Conservation (phyloP, 768 basidiomycete species). For the Psilocybe subaeruginosa region DNA sequence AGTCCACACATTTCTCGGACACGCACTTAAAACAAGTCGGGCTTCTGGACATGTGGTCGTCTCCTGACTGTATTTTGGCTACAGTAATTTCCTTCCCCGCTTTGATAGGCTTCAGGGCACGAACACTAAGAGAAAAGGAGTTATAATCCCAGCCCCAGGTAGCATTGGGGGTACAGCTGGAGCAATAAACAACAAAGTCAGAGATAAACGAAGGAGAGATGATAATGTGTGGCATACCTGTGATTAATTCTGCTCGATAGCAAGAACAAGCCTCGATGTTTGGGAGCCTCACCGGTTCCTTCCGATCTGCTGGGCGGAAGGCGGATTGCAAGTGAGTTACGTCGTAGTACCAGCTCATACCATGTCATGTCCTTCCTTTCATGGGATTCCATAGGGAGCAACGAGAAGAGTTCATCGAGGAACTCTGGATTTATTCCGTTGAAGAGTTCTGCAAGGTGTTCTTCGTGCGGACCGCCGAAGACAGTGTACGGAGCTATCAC, state of each 20-base stretch:
- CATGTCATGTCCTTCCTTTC: conserved; percentile 10
- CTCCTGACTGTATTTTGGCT: neutral
- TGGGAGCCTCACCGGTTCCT: conserved; percentile 24
- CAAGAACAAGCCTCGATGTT: conserved; percentile 39
- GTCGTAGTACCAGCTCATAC: conserved; percentile 31
- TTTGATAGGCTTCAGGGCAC: neutral
- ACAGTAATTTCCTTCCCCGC: neutral
- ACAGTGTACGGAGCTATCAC: conserved; percentile 36
- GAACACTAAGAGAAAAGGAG: neutral
- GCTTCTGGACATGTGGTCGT: too few relatives aligned
- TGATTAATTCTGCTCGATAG: conserved; percentile 41
- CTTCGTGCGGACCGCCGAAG: conserved; percentile 19
- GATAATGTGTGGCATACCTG: conserved; percentile 30
- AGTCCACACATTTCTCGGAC: too few relatives aligned
- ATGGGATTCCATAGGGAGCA: conserved; percentile 11
- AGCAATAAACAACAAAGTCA: neutral
- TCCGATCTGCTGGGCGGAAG: conserved; percentile 27
- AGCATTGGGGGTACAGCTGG: neutral
- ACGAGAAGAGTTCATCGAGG: conserved; percentile 1
- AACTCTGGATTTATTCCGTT: conserved; percentile 23
- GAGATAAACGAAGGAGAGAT: neutral
- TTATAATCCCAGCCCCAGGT: neutral
- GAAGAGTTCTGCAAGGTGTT: conserved; percentile 21
- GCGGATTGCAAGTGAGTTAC: conserved; percentile 35
- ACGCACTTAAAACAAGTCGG: too few relatives aligned